Conservation (phyloP, 768 basidiomycete genomes). For the Lactarius indigo region DNA sequence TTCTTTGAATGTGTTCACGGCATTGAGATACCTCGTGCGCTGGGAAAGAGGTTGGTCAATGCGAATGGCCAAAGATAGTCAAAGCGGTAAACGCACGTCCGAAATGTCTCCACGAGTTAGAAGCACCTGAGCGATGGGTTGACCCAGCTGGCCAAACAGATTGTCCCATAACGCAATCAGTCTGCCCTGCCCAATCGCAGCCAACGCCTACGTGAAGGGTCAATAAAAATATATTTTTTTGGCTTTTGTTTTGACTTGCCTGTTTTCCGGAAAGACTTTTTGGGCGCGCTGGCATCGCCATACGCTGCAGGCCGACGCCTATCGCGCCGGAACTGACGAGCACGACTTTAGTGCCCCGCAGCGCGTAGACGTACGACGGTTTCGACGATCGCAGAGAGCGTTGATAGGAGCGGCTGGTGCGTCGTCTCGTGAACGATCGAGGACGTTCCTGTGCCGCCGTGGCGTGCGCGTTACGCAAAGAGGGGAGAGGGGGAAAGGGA, state of each 20-base stretch:
- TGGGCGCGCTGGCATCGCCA: conserved; percentile 76
- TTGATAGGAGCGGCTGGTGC: conserved; percentile 86
- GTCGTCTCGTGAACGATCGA: conserved; percentile 96
- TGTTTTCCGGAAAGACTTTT: conserved; percentile 90
- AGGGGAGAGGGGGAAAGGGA: not conserved
- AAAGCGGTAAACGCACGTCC: conserved; percentile 56
- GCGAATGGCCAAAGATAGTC: not conserved
- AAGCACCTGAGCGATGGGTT: conserved; percentile 93
- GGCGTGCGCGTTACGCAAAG: not conserved
- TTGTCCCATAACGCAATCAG: conserved; percentile 98
- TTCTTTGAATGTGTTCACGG: conserved; percentile 92
- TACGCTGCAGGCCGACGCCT: conserved; percentile 88
- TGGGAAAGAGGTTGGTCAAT: conserved; percentile 34
- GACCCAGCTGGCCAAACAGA: conserved; percentile 88
- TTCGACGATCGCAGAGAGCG: conserved; percentile 89
- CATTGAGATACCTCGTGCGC: conserved; percentile 95
- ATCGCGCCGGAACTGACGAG: conserved; percentile 98
- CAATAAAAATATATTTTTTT: conserved; percentile 13
- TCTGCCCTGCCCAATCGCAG: conserved; percentile 95
- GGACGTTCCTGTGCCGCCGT: conserved; percentile 65
- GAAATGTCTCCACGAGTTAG: conserved; percentile 95
- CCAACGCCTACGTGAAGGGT: conserved; percentile 65
- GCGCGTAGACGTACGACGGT: conserved; percentile 74
- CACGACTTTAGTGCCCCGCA: conserved; percentile 89
- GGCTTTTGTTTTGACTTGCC: conserved; percentile 41